Conservation (phyloP, 2,329 filamentous ascomycete species). For the Fusarium compactum region DNA sequence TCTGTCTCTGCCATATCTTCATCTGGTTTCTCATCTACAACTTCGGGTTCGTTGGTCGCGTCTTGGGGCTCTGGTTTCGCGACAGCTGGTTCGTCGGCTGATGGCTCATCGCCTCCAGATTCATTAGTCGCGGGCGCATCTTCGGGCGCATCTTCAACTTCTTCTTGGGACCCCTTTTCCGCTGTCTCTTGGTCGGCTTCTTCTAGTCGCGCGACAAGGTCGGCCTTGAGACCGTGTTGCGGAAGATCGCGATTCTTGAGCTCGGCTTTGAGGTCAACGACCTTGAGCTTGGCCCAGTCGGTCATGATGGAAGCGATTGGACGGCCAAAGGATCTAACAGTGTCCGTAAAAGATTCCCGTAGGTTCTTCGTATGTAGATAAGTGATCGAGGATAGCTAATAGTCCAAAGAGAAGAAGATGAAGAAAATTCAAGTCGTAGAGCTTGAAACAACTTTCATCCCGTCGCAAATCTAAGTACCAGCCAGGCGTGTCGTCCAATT, state of each 20-base stretch:
- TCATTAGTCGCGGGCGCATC: conserved; percentile 30
- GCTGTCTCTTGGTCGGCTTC: conserved; percentile 35
- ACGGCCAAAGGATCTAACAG: conserved; percentile 4
- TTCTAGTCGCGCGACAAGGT: conserved; percentile 74
- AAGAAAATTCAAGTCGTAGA: conserved; percentile 11
- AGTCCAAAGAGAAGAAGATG: not conserved
- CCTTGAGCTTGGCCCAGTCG: conserved; percentile 73
- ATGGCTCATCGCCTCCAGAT: conserved; percentile 10
- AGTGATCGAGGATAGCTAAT: too few relatives aligned
- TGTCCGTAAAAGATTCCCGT: not conserved
- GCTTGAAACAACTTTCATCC: conserved; percentile 24
- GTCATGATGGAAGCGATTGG: conserved; percentile 55
- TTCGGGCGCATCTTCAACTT: conserved; percentile 27
- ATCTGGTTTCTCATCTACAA: conserved; percentile 4
- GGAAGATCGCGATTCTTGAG: conserved; percentile 78
- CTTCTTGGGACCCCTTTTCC: conserved; percentile 8
- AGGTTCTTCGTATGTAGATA: not conserved
- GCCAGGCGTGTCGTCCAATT: conserved; percentile 32
- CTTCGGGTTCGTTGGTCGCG: conserved; percentile 17
- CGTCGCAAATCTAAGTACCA: conserved; percentile 41
- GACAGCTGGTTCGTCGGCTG: not conserved
- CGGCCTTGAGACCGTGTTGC: conserved; percentile 77
- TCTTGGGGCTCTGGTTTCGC: conserved; percentile 2
- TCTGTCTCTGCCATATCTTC: conserved; percentile 6
- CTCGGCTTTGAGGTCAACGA: conserved; percentile 80